Conservation (phyloP, 495 filamentous ascomycete species). For the Aspergillus heteromorphus region DNA sequence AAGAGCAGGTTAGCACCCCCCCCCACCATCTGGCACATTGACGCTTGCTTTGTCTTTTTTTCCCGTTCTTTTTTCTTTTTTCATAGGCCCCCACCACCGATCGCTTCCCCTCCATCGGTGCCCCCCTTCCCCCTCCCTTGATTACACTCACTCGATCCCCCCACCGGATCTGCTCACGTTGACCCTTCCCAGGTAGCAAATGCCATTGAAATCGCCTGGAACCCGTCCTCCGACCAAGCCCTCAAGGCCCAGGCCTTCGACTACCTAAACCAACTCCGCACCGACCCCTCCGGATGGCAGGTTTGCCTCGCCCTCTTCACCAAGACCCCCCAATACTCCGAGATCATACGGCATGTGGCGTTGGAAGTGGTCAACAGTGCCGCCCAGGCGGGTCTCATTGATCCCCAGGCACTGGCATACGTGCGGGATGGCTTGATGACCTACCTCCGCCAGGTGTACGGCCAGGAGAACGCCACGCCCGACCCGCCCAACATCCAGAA, state of each 20-base stretch:
- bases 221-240: constrained; percentile 64
- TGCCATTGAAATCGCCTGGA: constrained; percentile 86
- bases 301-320: constrained; percentile 80
- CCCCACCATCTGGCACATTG: background rate
- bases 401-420: constrained; percentile 58
- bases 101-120: constrained; percentile 5
- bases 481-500: constrained; percentile 83
- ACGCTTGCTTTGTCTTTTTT: background rate
- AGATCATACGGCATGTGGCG: constrained; percentile 79
- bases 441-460: constrained; percentile 71
- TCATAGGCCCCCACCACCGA: constrained; percentile 11
- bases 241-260: constrained; percentile 84
- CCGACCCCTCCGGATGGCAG: constrained; percentile 77
- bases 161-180: constrained; percentile 4
- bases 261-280: constrained; percentile 74
- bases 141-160: constrained; percentile 5
- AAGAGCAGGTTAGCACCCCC: constrained; percentile 41
- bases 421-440: constrained; percentile 72
- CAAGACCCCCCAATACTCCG: constrained; percentile 68
- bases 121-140: constrained; percentile 15
- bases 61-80: constrained; percentile 2
- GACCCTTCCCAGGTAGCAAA: constrained; percentile 64
- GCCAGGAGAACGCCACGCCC: constrained; percentile 45
- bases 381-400: constrained; percentile 67
- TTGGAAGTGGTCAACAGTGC: constrained; percentile 91